Evolutionary conservation across 139 green algal genomes (phyloP).

Genomic region (Closterium sp.): DNA sequence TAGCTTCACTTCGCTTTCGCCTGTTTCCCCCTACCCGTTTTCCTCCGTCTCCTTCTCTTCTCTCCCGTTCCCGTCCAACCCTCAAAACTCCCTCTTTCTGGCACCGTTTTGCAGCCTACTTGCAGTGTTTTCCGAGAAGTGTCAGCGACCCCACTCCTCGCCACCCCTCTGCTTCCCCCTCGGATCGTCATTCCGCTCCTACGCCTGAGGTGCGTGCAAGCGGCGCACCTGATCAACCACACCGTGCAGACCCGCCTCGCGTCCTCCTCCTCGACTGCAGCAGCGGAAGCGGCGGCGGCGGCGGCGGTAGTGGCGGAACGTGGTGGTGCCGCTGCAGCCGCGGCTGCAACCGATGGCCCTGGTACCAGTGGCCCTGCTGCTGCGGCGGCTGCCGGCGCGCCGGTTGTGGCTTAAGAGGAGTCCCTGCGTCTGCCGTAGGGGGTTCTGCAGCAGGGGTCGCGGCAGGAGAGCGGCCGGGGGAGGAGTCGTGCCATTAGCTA

Average conservation of each 20-base stretch:
- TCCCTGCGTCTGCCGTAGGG: neutral
- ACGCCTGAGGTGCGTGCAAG: neutral
- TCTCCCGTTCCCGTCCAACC: too few relatives aligned
- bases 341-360: neutral
- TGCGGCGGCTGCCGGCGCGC: neutral
- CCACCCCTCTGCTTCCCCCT: neutral
- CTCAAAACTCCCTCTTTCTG: too few relatives aligned
- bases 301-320: neutral
- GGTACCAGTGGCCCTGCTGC: neutral
- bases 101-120: neutral
- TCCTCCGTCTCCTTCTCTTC: neutral
- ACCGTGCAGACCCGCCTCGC: neutral
- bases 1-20: too few relatives aligned
- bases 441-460: neutral
- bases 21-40: neutral
- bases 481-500: neutral
- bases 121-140: neutral
- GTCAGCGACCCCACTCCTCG: neutral
- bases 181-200: neutral
- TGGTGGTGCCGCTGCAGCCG: neutral
- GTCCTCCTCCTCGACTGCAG: neutral
- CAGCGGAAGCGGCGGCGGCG: neutral
- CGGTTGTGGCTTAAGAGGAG: neutral
- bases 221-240: neutral
- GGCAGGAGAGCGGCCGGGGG: neutral